phyloP scores from a whole-genome alignment of 1,284 basidiomycete species.

The Apiotrichum domesticum region DNA sequence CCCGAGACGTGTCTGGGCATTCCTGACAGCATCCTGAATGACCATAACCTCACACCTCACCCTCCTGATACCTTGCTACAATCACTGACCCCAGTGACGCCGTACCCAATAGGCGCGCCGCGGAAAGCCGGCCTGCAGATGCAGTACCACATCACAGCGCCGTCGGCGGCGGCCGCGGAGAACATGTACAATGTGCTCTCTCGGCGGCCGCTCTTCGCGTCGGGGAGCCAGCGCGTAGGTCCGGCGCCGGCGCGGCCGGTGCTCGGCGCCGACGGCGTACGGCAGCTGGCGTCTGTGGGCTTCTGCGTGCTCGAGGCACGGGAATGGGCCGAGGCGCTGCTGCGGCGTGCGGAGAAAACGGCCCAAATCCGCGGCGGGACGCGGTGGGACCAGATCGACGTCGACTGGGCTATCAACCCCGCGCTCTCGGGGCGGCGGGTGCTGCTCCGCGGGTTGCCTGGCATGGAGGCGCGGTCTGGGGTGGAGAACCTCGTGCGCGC shows the following conservation, averaged over 20 bases:
- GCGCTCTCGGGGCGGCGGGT: constrained; percentile 3
- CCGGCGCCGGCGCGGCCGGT: neutral
- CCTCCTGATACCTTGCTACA: too few relatives aligned
- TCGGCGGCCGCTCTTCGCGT: constrained; percentile 13
- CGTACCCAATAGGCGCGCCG: constrained; percentile 18
- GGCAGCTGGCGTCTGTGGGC: constrained; percentile 1
- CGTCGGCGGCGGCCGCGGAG: constrained; percentile 2
- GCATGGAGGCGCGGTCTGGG: neutral
- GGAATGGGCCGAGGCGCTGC: neutral
- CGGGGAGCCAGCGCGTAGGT: neutral
- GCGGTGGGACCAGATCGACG: neutral
- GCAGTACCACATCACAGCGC: constrained; percentile 20
- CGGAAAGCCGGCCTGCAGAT: constrained; percentile 15
- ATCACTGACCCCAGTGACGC: constrained; percentile 16
- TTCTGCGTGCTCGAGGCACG: neutral
- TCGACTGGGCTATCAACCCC: constrained; percentile 9
- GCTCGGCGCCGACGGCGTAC: neutral
- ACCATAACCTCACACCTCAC: too few relatives aligned
- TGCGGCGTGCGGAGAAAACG: neutral
- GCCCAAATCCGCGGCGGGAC: neutral
- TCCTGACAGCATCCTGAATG: too few relatives aligned
- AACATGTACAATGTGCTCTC: constrained; percentile 13
- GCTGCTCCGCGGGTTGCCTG: constrained; percentile 11
- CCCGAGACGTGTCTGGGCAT: too few relatives aligned
- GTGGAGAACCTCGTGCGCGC: constrained; percentile 1